Base-by-base conservation (phyloP, 495 filamentous ascomycete species). In the Tirmania nivea region DNA sequence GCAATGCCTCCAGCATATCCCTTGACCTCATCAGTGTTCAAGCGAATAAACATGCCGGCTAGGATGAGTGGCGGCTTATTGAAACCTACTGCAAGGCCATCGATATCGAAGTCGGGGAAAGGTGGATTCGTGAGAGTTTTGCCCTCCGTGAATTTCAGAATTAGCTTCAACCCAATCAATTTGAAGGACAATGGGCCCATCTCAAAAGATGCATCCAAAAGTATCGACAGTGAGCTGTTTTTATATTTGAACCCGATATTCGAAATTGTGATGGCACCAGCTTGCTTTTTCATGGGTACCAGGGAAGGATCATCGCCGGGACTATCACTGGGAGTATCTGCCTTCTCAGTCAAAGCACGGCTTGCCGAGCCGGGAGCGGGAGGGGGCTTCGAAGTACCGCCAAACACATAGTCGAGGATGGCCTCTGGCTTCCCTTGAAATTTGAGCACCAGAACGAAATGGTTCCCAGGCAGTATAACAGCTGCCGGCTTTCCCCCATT, bases 121-220 rank as follows among this genome's bases (percentile, higher is more conserved):
- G 16, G n/a, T 9, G 59, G 17, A n/a, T 57, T 49, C 5, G 49
- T 34, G 10, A 63, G 51, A 10, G 35, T 59, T 14, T 31, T 31
- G 16, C 34, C n/a, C 39, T 45, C 17, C 39, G 12, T 19, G 25
- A 50, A 20, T 16, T 49, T 48, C 10, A 64, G 52, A 12, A 49
- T 52, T 21, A 69, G 25, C 14, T 52, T 59, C 55, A 73, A 70
- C 8, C 70, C 69, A 4, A 70, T 20, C 10, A 74, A 47, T 10
- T 55, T 56, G 45, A 71, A 55, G 8, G 57, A 63, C 10, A 71
- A 56, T 19, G 71, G 69, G 1, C 70, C 70, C 8, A 74, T 54
- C n/a, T 54, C 16, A 45, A 73, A 52, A 1, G 65, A 57, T 3
- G 70, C 69, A 48, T 67, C 63, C 8, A 73, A 49, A 7, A 57